phyloP scores from a whole-genome alignment of 805 yeast species.

The Schizosaccharomyces japonicus region DNA sequence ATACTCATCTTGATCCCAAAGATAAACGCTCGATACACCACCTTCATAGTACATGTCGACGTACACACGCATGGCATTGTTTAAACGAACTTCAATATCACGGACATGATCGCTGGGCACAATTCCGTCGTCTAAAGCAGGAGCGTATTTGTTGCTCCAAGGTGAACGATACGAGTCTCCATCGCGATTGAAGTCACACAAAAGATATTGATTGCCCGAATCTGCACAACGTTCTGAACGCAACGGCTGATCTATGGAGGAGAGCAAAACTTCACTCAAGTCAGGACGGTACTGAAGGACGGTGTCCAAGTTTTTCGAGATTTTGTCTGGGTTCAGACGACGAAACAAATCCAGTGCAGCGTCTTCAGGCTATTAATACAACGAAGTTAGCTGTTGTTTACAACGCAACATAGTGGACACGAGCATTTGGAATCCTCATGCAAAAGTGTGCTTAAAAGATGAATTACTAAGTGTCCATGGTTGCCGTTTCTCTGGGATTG shows the following conservation, averaged over 20 bases:
- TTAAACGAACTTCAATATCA: constrained; percentile 54
- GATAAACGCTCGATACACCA: constrained; percentile 66
- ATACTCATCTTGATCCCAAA: constrained; percentile 63
- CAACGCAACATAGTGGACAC: too few species aligned
- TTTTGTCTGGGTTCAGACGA: constrained; percentile 45
- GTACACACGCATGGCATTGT: constrained; percentile 77
- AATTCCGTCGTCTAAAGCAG: constrained; percentile 39
- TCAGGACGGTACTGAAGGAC: constrained; percentile 34
- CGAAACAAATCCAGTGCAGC: constrained; percentile 59
- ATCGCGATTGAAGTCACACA: constrained; percentile 89
- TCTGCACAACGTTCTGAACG: constrained; percentile 25
- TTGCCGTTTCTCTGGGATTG: too few species aligned
- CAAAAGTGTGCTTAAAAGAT: too few species aligned
- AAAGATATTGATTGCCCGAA: constrained; percentile 43
- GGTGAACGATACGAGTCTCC: constrained; percentile 85
- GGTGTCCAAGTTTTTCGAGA: constrained; percentile 23
- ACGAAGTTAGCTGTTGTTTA: background rate
- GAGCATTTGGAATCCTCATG: too few species aligned
- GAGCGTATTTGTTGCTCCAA: constrained; percentile 53
- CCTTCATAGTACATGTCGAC: constrained; percentile 84
- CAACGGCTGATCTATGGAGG: constrained; percentile 74
- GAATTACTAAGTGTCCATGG: too few species aligned
- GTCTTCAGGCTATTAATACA: constrained; percentile 30
- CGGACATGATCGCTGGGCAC: constrained; percentile 46
- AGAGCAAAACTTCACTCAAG: constrained; percentile 64